Evolutionary conservation across 2,329 filamentous ascomycete species (phyloP).

Genomic region (Graphilbum sp.): DNA sequence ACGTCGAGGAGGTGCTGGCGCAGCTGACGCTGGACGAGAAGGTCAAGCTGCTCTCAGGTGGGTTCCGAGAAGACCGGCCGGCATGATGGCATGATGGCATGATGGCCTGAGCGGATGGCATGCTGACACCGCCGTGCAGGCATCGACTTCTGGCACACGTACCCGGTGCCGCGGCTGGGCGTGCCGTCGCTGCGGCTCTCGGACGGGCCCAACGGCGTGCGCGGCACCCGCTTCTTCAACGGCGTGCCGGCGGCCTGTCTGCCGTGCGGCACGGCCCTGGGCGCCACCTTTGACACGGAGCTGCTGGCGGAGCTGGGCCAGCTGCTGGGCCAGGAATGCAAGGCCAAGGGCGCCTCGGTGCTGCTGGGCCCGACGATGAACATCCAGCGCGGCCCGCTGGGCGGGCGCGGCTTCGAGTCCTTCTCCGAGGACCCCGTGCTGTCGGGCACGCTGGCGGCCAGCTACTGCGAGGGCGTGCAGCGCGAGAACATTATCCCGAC

Average conservation of each 20-base stretch:
- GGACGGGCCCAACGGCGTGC: conserved; percentile 18
- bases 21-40: conserved; percentile 1
- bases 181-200: conserved; percentile 17
- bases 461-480: conserved; percentile 5
- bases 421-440: conserved; percentile 36
- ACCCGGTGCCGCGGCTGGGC: conserved; percentile 13
- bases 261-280: conserved; percentile 29
- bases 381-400: conserved; percentile 43
- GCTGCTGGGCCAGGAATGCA: conserved; percentile 37
- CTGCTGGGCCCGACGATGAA: conserved; percentile 38
- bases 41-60: conserved; percentile 12
- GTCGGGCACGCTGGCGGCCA: conserved; percentile 9
- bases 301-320: conserved; percentile 3
- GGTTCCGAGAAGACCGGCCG: too few relatives aligned
- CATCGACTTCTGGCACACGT: conserved; percentile 15
- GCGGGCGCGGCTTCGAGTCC: conserved; percentile 47
- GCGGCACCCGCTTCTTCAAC: conserved; percentile 16
- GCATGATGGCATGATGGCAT: too few relatives aligned
- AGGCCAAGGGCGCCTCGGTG: conserved; percentile 40
- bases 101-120: too few relatives aligned
- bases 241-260: conserved; percentile 27
- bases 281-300: conserved; percentile 11
- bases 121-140: too few relatives aligned
- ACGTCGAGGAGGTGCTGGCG: neutral
- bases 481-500: conserved; percentile 1